Base-by-base conservation (phyloP, 805 yeast genomes). In the Cyberlindnera maritima region DNA sequence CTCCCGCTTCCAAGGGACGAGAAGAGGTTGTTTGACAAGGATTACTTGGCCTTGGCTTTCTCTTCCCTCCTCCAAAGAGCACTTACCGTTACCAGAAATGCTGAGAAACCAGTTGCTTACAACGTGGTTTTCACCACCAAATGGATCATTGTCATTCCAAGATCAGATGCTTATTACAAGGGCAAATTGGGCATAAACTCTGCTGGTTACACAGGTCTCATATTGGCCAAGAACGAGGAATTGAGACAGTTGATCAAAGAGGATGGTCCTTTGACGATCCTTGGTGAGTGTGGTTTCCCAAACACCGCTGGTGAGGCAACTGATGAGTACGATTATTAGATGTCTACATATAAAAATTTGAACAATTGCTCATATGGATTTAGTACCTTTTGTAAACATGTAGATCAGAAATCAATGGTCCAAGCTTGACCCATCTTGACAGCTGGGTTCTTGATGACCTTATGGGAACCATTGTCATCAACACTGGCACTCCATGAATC, bases 121-220 rank as follows among this genome's bases (percentile, higher is more conserved):
- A 92, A 92, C 62, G 80, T 91, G 31, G 68, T 89, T 37, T 79
- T 92, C 76, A 89, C 95, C 40, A 80, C 81, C 41, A 76, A 80
- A 44, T 92, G 94, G 88, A 79, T 92, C 68, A 79, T 90, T 79
- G 64, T 87, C 19, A 83, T 90, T n/a, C 98, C 99, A 15, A 77
- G 97, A 59, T 70, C 84, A 2, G 58, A 62, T 15, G 83, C 85
- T 1, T 70, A 67, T 41, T 81, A 73, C 58, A 72, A 58, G 49
- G 59, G 48, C 4, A 52, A 49, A 25, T 46, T 69, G 40, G 85
- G 92, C 48, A 75, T 90, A 55, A 92, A 92, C 61, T 75, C 96
- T 0, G 77, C 89, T 39, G 97, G 96, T 0, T 79, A 78, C 49
- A 71, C 87, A 51, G 97, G 98, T 1, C 65, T 92, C 53, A 62